These are phyloP conservation scores for Orbilia brochopaga DNA, from an alignment of 2,329 filamentous ascomycete genomes.

Conservation along the genomic window DNA sequence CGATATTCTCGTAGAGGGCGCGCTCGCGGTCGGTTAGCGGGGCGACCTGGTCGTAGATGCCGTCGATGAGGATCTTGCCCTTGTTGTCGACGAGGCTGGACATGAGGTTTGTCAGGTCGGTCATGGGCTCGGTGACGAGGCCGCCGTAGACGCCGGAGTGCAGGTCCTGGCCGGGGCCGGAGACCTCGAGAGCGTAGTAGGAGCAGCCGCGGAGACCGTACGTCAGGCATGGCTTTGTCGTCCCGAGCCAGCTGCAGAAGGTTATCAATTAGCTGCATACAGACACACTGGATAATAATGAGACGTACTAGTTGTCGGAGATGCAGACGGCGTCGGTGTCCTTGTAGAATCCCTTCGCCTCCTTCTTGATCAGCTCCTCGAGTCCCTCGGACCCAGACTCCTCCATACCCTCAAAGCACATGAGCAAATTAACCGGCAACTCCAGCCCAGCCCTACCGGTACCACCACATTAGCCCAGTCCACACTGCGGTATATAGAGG, in stretches of 20 bases:
- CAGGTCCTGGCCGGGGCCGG: conserved; percentile 87
- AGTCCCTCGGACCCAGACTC: conserved; percentile 97
- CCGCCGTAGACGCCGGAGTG: conserved; percentile 98
- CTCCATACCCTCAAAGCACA: conserved; percentile 99
- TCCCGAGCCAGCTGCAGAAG: conserved; percentile 80
- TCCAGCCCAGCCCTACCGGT: conserved; percentile 79
- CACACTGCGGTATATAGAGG: neutral
- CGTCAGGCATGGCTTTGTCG: conserved; percentile 96
- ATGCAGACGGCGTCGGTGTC: conserved; percentile 97
- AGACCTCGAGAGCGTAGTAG: conserved; percentile 93
- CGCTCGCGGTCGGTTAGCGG: conserved; percentile 86
- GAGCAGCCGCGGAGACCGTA: conserved; percentile 97
- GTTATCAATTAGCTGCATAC: conserved; percentile 3
- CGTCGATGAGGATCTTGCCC: conserved; percentile 93
- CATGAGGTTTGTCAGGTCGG: conserved; percentile 83
- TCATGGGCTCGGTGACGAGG: conserved; percentile 97
- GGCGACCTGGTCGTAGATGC: conserved; percentile 90
- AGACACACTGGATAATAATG: neutral
- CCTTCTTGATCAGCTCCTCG: conserved; percentile 88
- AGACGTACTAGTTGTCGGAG: conserved; percentile 81
- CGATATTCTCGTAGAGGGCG: conserved; percentile 83
- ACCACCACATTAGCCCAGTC: conserved; percentile 12
- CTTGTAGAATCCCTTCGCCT: conserved; percentile 93
- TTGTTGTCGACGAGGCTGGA: conserved; percentile 83
- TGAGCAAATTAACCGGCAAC: conserved; percentile 95